A percentile compares a stretch with the other conserved stretches of the same genome.
Conservation (phyloP, 148 eudicot genomes). For the Diospyros lotus region DNA sequence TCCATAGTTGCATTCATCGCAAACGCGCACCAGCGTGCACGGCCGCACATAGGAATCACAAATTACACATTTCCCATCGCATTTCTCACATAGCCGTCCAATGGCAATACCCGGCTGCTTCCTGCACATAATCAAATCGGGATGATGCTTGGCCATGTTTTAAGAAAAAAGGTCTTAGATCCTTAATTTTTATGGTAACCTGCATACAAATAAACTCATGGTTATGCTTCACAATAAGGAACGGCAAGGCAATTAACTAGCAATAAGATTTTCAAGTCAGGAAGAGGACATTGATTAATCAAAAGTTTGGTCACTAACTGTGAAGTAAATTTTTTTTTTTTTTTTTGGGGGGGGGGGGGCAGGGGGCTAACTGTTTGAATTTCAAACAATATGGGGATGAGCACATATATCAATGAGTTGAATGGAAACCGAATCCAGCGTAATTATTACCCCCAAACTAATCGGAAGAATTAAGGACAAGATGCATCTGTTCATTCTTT, state of each 20-base stretch:
- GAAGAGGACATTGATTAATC: not conserved
- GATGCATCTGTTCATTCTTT: no score
- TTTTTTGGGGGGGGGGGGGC: no score
- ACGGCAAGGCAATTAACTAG: not conserved
- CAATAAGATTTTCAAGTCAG: not conserved
- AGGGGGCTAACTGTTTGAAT: no score
- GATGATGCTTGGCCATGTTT: conserved; percentile 87
- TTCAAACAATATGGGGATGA: no score
- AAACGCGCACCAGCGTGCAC: conserved; percentile 71
- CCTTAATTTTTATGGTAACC: not conserved
- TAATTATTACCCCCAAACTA: no score
- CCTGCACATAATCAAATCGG: conserved; percentile 84
- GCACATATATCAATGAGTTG: no score
- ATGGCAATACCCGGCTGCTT: conserved; percentile 85
- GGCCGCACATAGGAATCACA: conserved; percentile 88
- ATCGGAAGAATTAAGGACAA: no score
- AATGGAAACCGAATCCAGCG: no score
- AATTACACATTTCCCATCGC: conserved; percentile 74
- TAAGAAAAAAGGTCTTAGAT: conserved; percentile 11
- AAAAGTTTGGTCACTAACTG: not conserved
- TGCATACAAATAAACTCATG: conserved; percentile 9
- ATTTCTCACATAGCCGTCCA: conserved; percentile 75
- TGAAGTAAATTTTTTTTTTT: no score
- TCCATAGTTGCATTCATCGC: conserved; percentile 84
- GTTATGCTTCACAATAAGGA: not conserved